Conservation (phyloP, 805 yeast species). For the Kurtzmaniella cleridarum region DNA sequence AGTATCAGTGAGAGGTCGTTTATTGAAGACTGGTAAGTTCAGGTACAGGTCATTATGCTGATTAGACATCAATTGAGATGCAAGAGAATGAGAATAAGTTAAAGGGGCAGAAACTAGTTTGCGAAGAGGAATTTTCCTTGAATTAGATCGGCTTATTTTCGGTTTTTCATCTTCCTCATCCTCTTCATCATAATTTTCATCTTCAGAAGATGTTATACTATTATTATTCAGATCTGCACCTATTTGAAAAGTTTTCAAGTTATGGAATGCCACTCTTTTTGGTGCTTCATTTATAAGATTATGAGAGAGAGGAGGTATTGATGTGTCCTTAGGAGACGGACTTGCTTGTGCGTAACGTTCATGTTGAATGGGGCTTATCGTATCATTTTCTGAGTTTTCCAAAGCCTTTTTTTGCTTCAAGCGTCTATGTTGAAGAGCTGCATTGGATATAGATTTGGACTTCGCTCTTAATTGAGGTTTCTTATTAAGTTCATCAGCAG, state of each 20-base stretch:
- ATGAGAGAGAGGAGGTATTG: no score
- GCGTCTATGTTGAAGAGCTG: slow-evolving; percentile 8
- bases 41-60: slow-evolving; percentile 5
- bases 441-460: slow-evolving; percentile 14
- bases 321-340: no score
- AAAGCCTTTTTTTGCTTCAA: no score
- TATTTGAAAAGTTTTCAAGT: slow-evolving; percentile 2
- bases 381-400: no score
- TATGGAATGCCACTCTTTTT: slow-evolving; percentile 14
- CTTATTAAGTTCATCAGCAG: slow-evolving; percentile 1
- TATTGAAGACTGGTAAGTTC: slow-evolving; percentile 54
- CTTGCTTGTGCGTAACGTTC: no score
- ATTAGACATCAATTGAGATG: slow-evolving; percentile 9
- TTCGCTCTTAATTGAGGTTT: slow-evolving; percentile 5
- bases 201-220: slow-evolving; percentile 5
- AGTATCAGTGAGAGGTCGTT: slow-evolving; percentile 70
- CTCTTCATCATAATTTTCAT: slow-evolving; percentile 6
- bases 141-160: neutral
- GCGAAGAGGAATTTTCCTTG: slow-evolving; percentile 7
- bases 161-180: neutral
- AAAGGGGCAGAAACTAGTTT: slow-evolving; percentile 15
- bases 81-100: slow-evolving; percentile 10
- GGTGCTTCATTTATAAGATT: no score
- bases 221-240: slow-evolving; percentile 1
- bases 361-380: no score